Evolutionary conservation across 208 protist genomes (phyloP).

Genomic region (Acanthamoeba lenticulata): DNA sequence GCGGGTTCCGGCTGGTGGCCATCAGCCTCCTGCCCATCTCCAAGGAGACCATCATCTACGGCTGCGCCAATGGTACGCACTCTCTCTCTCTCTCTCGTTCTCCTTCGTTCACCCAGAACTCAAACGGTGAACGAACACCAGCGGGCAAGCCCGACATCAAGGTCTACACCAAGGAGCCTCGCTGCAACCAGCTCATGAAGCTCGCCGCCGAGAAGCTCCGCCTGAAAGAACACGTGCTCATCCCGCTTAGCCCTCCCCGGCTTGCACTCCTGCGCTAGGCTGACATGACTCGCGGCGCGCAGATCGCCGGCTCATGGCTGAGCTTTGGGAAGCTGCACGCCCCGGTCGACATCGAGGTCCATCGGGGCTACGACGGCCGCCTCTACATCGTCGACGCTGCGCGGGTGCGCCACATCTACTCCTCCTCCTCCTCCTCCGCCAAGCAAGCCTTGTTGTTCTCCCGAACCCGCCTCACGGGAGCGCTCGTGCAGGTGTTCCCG

Average conservation of each 20-base stretch:
- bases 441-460: not conserved
- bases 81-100: not conserved
- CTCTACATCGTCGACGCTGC: conserved; percentile 55
- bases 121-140: not conserved
- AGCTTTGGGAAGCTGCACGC: not conserved
- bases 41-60: conserved; percentile 63
- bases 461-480: not conserved
- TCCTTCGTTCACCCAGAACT: not conserved
- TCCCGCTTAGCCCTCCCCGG: not conserved
- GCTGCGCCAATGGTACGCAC: conserved; percentile 3
- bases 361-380: conserved; percentile 30
- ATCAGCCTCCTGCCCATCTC: conserved; percentile 56
- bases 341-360: conserved; percentile 48
- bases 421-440: not conserved
- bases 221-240: conserved; percentile 27
- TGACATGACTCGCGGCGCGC: too few relatives aligned
- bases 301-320: not conserved
- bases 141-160: conserved; percentile 34
- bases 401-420: not conserved
- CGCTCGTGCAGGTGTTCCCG: conserved; percentile 16
- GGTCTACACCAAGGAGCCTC: not conserved
- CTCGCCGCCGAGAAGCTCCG: conserved; percentile 53
- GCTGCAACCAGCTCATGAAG: conserved; percentile 59
- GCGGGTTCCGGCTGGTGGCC: conserved; percentile 60
- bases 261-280: too few relatives aligned